A percentile compares a stretch with the other conserved stretches of the same genome.
phyloP scores from a whole-genome alignment of 208 protist species.

The Trypanosoma rangeli region DNA sequence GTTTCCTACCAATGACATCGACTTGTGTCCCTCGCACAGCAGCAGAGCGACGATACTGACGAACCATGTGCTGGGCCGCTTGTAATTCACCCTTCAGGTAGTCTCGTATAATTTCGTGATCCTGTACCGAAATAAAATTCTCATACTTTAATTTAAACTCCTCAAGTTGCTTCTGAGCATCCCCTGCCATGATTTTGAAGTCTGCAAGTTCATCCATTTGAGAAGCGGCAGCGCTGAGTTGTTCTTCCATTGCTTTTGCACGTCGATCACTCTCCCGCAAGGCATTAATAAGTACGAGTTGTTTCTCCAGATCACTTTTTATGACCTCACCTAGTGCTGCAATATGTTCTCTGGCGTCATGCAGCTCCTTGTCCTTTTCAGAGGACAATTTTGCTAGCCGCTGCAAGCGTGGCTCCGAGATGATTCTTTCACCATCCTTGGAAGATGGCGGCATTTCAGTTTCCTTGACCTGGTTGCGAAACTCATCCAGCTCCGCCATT shows the following conservation, averaged over 20 bases:
- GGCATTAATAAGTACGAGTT: slow-evolving; percentile 72
- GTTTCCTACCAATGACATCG: slow-evolving; percentile 64
- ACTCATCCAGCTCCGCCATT: slow-evolving; percentile 33
- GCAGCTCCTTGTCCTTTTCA: slow-evolving; percentile 38
- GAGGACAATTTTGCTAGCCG: slow-evolving; percentile 24
- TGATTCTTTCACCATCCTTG: neutral
- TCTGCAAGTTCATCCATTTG: slow-evolving; percentile 76
- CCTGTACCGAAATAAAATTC: slow-evolving; percentile 57
- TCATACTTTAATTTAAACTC: slow-evolving; percentile 66
- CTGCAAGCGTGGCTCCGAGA: neutral
- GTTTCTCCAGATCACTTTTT: slow-evolving; percentile 71
- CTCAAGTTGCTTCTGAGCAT: slow-evolving; percentile 75
- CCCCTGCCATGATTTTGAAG: slow-evolving; percentile 74
- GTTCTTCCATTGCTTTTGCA: slow-evolving; percentile 59
- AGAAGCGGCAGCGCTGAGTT: slow-evolving; percentile 36
- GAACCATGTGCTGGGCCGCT: slow-evolving; percentile 38
- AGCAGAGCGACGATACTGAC: slow-evolving; percentile 71
- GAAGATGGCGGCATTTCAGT: slow-evolving; percentile 1
- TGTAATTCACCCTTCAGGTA: slow-evolving; percentile 62
- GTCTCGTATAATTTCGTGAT: slow-evolving; percentile 74
- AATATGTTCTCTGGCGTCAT: slow-evolving; percentile 37
- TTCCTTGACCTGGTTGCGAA: slow-evolving; percentile 26
- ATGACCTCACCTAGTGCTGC: slow-evolving; percentile 49
- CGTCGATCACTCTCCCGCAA: slow-evolving; percentile 76
- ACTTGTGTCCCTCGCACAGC: slow-evolving; percentile 79